Percentiles rank a stretch among this genome's conserved stretches.
phyloP scores from a whole-genome alignment of 2,329 filamentous ascomycete species.

The Emmonsia crescens region DNA sequence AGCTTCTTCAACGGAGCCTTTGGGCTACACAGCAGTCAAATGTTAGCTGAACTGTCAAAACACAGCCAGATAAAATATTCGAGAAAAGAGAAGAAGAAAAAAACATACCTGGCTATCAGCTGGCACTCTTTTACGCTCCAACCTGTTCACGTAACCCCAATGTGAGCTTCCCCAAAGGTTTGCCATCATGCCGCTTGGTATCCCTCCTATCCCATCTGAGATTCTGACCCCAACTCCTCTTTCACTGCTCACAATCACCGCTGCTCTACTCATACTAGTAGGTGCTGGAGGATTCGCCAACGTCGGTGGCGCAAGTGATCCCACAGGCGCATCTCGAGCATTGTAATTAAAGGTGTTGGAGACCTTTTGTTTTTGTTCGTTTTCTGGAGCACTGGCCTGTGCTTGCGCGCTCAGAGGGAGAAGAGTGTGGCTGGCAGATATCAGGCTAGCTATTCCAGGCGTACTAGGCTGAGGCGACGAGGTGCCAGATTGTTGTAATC shows the following conservation, averaged over 20 bases:
- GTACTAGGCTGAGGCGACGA: constrained; percentile 36
- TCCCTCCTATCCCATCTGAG: constrained; percentile 51
- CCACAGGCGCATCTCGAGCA: constrained; percentile 40
- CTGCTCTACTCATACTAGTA: constrained; percentile 77
- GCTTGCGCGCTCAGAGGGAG: constrained; percentile 52
- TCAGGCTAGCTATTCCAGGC: constrained; percentile 69
- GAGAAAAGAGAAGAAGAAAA: not conserved
- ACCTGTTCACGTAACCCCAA: constrained; percentile 59
- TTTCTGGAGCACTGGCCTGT: constrained; percentile 28
- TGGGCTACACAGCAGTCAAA: constrained; percentile 3
- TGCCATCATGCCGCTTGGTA: constrained; percentile 78
- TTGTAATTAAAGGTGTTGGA: constrained; percentile 15
- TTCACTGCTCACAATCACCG: constrained; percentile 71
- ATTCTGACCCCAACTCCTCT: constrained; percentile 54
- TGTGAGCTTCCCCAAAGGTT: constrained; percentile 89
- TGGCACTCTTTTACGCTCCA: constrained; percentile 42
- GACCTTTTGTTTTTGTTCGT: constrained; percentile 15
- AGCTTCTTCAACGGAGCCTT: constrained; percentile 13
- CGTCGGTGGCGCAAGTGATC: constrained; percentile 68
- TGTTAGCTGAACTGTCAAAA: constrained; percentile 2
- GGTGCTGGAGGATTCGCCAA: constrained; percentile 71
- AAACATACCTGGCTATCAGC: not conserved
- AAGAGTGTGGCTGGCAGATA: constrained; percentile 72
- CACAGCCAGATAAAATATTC: not conserved
- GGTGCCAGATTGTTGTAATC: constrained; percentile 34